Evolutionary conservation across 1,284 basidiomycete genomes (phyloP), one percentile per base, ranked within the genome.

Genomic region (Leccinum huronense): DNA sequence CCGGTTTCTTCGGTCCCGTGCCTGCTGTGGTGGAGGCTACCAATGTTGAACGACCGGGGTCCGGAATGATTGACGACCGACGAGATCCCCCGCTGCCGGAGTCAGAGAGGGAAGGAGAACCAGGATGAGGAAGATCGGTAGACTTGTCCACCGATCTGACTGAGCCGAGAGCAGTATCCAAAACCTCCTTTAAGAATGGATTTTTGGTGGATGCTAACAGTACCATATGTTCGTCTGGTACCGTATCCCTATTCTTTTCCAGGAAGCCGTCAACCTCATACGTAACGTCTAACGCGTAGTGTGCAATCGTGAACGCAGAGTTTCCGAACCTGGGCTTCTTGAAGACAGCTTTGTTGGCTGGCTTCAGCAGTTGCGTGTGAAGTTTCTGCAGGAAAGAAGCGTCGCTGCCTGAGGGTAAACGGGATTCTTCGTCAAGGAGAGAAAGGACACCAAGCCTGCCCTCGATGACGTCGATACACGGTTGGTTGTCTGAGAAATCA

Each of bases 241-340:
- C 97, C 1, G 97, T 98, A 77, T 99, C 97, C 61, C 96, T 84
- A 76, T 99, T 99, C 84, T 99, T 99, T 79, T 99, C 97, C 75
- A 99, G 83, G 79, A 99, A 99, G n/a, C 97, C 96, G 67, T 98
- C 97, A 7, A 92, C 95, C 74, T 98, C 96, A 78, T 99, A 99
- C 1, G 95, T 97, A 65, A 99, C 97, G 76, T 99, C 96, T 70
- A 96, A 83, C 7, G 97, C 97, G 76, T 99, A 99, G 76, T 99
- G 97, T 8, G 96, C 93, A 71, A 99, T 96, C 1, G 97, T 99
- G 80, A 99, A 99, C 0, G 96, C 90, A 51, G 94, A 92, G 73
- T 94, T 95, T 56, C 97, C 96, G 77, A 99, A 99, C 33, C 97
- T 87, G 53, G 97, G 97, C 79, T 98, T 98, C 81, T 98, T 98